Base-by-base conservation (phyloP, 2,329 filamentous ascomycete genomes). In the Calonectria henricotiae region DNA sequence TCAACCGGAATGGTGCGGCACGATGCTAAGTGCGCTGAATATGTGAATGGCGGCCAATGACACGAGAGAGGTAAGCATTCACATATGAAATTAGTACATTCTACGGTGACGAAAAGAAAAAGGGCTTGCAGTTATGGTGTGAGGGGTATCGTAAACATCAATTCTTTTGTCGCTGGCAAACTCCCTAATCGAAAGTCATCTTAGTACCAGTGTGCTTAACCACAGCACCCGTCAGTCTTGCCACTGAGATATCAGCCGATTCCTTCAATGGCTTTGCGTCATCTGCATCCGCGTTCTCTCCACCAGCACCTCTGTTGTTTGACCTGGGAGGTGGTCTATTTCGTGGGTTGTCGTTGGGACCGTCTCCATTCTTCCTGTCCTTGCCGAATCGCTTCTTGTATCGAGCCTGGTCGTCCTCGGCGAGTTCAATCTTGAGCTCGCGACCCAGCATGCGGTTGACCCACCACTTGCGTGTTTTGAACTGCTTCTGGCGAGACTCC, bases 311-410 rank as follows among this genome's bases (percentile, higher is more conserved):
- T 68, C 55, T 69, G 25, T 72, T 73, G 37, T 64, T 69, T n/a
- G 64, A 61, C 27, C 72, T 75, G 64, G 71, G 81, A 82, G 80
- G 85, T 71, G 80, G 83, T 70, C 79, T 77, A 25, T 80, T 74
- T 43, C 78, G 73, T 44, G 77, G 72, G 61, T 76, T 76, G 60
- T 71, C 74, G 49, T 77, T 78, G 43, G 74, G 75, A 41, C 75
- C 74, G 62, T 75, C 71, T 37, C 74, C 77, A 43, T 51, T 67
- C 75, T 84, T 74, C 71, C 76, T 68, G 71, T 92, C 92, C 82
- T 95, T 96, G 73, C 94, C 93, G 79, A 93, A 98, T 1, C 96
- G 90, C 87, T 98, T 99, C 86, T 96, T 96, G 83, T 99, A 99
- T 68, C 96, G 87, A 39, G 90, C 90, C 76, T 94, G 91, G 69